Evolutionary conservation across 108 stramenopile species (phyloP).

Genomic region (Conticribra guillardii): DNA sequence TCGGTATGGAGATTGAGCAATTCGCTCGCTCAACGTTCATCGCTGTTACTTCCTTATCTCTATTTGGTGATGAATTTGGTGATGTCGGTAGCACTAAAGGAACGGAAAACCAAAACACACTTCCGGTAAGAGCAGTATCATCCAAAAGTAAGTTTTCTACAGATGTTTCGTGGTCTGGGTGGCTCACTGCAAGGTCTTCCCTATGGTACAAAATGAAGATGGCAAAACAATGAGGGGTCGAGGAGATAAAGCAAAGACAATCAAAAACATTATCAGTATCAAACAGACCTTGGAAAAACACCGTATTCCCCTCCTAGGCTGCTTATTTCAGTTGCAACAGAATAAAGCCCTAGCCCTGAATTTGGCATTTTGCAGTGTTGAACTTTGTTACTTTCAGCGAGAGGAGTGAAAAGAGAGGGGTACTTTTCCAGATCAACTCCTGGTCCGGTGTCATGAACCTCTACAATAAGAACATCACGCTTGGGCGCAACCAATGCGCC

Average conservation of each 20-base stretch:
- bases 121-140: constrained; percentile 20
- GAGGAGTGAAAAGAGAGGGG: constrained; percentile 61
- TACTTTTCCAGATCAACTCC: constrained; percentile 61
- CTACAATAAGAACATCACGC: constrained; percentile 51
- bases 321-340: constrained; percentile 60
- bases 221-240: not conserved
- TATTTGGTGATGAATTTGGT: too few relatives aligned
- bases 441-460: constrained; percentile 73
- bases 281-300: constrained; percentile 35
- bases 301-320: constrained; percentile 67
- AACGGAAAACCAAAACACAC: constrained; percentile 73
- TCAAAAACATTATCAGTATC: not conserved
- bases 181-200: constrained; percentile 14
- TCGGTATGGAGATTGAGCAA: too few relatives aligned
- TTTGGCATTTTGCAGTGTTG: constrained; percentile 21
- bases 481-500: constrained; percentile 30
- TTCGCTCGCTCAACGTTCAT: too few relatives aligned
- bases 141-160: not conserved
- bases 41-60: too few relatives aligned
- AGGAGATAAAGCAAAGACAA: not conserved
- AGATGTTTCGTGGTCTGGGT: constrained; percentile 7
- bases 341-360: constrained; percentile 63
- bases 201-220: constrained; percentile 4
- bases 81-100: constrained; percentile 45
- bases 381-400: not conserved